Evolutionary conservation across 1,139 yeast genomes (phyloP).

Genomic region (Diutina neorugosa): DNA sequence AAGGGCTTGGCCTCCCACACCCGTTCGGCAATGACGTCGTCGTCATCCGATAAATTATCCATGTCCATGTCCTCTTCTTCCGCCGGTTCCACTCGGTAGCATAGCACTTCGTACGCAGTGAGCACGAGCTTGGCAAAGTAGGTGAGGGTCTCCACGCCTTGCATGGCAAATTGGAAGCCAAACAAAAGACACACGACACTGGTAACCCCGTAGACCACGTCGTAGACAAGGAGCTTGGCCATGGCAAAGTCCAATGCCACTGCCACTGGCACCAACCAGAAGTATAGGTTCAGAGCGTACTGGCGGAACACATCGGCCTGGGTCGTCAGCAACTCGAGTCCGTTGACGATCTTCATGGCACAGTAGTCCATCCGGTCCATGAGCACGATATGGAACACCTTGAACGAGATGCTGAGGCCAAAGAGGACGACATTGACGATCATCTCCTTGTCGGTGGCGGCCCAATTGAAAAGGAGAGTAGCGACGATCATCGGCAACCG

Average conservation of each 20-base stretch:
- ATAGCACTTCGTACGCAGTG: constrained; percentile 43
- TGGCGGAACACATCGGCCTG: constrained; percentile 16
- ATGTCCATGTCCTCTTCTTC: neutral
- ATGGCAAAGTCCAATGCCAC: constrained; percentile 39
- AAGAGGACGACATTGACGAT: constrained; percentile 33
- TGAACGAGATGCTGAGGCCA: constrained; percentile 38
- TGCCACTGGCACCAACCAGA: constrained; percentile 18
- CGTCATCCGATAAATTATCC: constrained; percentile 10
- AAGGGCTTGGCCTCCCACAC: constrained; percentile 65
- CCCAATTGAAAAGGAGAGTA: constrained; percentile 51
- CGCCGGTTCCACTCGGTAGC: constrained; percentile 11
- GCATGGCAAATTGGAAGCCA: constrained; percentile 67
- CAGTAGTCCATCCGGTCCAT: constrained; percentile 50
- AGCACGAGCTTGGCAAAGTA: constrained; percentile 37
- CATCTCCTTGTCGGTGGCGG: constrained; percentile 40
- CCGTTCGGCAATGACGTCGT: constrained; percentile 42
- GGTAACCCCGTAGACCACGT: constrained; percentile 40
- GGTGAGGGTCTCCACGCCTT: constrained; percentile 43
- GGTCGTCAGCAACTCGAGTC: constrained; percentile 12
- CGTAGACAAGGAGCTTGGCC: constrained; percentile 46
- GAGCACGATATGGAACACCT: constrained; percentile 66
- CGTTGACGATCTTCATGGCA: constrained; percentile 23
- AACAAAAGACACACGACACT: constrained; percentile 45
- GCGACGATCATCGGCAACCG: constrained; percentile 45
- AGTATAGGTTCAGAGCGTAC: constrained; percentile 11